Evolutionary conservation across 2,329 filamentous ascomycete genomes (phyloP).

Genomic region (Tolypocladium inflatum): DNA sequence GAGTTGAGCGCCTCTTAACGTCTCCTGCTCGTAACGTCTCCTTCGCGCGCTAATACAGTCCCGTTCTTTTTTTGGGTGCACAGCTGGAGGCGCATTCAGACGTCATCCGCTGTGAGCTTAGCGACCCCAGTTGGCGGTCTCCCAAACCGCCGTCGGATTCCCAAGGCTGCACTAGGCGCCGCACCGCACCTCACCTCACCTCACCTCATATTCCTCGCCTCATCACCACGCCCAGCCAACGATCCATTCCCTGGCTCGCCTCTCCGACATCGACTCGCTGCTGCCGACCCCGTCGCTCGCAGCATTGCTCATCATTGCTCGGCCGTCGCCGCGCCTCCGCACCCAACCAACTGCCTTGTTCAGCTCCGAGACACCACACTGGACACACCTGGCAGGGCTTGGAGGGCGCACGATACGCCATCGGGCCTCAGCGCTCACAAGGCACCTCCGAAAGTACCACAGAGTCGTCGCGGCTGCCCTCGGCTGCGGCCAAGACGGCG

Average conservation of each 20-base stretch:
- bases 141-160: not conserved
- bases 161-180: not conserved
- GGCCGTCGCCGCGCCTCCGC: not conserved
- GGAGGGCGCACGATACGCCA: not conserved
- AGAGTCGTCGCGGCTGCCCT: constrained; percentile 1
- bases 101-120: not conserved
- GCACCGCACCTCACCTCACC: not conserved
- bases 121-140: not conserved
- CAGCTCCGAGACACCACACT: not conserved
- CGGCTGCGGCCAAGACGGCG: constrained; percentile 3
- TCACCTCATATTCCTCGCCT: not conserved
- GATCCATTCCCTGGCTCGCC: not conserved
- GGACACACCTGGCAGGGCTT: not conserved
- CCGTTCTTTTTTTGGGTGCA: not conserved
- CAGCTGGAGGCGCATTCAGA: not conserved
- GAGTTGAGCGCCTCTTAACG: not conserved
- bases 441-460: not conserved
- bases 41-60: no score
- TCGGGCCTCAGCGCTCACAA: not conserved
- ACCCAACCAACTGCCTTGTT: not conserved
- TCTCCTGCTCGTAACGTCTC: no score
- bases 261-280: not conserved
- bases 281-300: not conserved
- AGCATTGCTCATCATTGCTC: not conserved
- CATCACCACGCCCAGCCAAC: not conserved